phyloP scores from a whole-genome alignment of 2,329 filamentous ascomycete genomes.

The Microdochium trichocladiopsis region DNA sequence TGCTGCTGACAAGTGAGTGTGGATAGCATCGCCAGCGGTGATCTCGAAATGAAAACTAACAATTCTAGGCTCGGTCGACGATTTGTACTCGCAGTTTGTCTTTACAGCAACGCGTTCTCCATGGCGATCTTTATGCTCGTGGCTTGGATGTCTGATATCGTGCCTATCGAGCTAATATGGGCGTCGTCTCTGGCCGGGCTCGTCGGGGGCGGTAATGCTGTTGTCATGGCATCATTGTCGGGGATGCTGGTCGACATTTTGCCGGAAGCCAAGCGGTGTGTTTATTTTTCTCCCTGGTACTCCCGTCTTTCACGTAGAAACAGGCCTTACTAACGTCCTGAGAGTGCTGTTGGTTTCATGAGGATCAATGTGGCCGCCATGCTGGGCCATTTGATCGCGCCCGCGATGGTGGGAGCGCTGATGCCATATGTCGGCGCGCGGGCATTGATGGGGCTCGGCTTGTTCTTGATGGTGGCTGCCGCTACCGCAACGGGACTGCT shows the following conservation, averaged over 20 bases:
- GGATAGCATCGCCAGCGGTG: not conserved
- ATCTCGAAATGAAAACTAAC: not conserved
- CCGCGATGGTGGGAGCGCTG: conserved; percentile 15
- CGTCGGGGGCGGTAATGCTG: conserved; percentile 27
- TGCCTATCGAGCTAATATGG: conserved; percentile 28
- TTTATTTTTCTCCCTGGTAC: not conserved
- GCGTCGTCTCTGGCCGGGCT: conserved; percentile 18
- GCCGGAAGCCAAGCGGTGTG: conserved; percentile 23
- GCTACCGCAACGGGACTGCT: conserved; percentile 6
- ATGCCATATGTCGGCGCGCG: conserved; percentile 19
- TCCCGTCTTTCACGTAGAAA: too few species aligned
- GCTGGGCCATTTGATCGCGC: conserved; percentile 26
- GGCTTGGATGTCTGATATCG: conserved; percentile 19
- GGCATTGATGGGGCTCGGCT: conserved; percentile 11
- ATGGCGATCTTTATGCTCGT: conserved; percentile 19
- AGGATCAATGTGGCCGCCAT: conserved; percentile 47
- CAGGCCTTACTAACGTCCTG: not conserved
- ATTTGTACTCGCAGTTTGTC: conserved; percentile 21
- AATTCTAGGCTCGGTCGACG: conserved; percentile 25
- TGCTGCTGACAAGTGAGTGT: conserved; percentile 20
- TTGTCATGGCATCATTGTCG: conserved; percentile 20
- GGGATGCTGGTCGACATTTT: conserved; percentile 29
- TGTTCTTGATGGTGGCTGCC: conserved; percentile 7
- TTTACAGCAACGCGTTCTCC: conserved; percentile 20
- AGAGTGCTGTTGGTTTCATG: conserved; percentile 31